Conservation (phyloP, 2,329 filamentous ascomycete species). For the Tolypocladium endophyticum region DNA sequence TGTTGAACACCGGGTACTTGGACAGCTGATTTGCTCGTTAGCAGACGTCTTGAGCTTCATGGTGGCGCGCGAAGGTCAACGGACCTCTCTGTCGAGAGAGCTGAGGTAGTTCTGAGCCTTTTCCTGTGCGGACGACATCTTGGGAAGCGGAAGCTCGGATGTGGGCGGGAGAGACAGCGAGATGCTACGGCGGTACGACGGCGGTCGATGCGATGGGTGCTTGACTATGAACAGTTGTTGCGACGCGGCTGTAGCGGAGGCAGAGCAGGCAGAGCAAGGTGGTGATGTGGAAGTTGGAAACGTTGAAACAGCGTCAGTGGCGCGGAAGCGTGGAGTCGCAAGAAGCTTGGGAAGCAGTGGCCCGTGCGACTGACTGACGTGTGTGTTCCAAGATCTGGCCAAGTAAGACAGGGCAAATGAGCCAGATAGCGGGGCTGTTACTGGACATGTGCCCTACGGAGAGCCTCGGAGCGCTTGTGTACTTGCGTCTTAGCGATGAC, state of each 20-base stretch:
- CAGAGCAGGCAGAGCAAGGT: conserved; percentile 9
- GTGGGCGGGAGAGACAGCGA: conserved; percentile 2
- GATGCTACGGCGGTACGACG: not conserved
- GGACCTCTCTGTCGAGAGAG: conserved; percentile 74
- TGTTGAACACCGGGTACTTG: conserved; percentile 74
- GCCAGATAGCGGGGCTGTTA: conserved; percentile 1
- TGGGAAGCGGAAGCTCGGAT: conserved; percentile 18
- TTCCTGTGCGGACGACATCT: conserved; percentile 60
- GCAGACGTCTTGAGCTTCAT: not conserved
- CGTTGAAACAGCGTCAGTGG: conserved; percentile 19
- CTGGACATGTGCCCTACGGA: not conserved
- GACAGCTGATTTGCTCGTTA: conserved; percentile 48
- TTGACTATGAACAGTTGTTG: not conserved
- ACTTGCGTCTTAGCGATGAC: not conserved
- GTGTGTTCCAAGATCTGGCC: conserved; percentile 1
- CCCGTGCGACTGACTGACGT: conserved; percentile 8
- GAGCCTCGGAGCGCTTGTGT: not conserved
- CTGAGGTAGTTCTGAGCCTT: conserved; percentile 66
- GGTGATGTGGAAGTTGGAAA: conserved; percentile 9
- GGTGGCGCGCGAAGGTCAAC: conserved; percentile 15
- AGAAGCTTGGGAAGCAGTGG: conserved; percentile 2
- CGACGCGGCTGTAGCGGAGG: conserved; percentile 2
- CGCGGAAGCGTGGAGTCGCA: conserved; percentile 15
- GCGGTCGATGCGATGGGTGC: not conserved
- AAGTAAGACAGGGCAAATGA: not conserved